These are phyloP conservation scores for Rhizopogon sp. DNA, from an alignment of 768 basidiomycete species.

Conservation along the genomic window DNA sequence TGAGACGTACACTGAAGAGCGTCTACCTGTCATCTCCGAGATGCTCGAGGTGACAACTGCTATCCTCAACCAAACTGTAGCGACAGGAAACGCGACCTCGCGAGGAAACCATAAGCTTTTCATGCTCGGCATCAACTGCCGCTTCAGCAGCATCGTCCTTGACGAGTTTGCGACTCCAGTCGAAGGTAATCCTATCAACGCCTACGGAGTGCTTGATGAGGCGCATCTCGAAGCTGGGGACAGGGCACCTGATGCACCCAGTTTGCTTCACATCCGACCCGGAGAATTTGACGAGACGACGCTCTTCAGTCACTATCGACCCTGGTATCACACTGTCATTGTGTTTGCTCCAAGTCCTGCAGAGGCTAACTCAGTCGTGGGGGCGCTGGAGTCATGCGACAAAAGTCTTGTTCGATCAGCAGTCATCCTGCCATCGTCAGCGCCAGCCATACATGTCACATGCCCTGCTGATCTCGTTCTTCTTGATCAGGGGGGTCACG, in stretches of 20 bases:
- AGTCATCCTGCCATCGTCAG: constrained; percentile 10
- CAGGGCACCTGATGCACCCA: constrained; percentile 39
- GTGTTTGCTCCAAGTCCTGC: constrained; percentile 16
- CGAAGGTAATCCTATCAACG: not conserved
- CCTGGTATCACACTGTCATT: constrained; percentile 23
- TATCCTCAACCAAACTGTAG: constrained; percentile 24
- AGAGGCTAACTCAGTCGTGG: constrained; percentile 5
- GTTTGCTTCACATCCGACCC: constrained; percentile 16
- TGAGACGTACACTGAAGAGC: constrained; percentile 20
- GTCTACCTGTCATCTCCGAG: constrained; percentile 16
- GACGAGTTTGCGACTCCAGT: constrained; percentile 26
- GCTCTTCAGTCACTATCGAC: constrained; percentile 21
- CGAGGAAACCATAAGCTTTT: constrained; percentile 23
- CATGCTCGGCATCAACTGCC: constrained; percentile 31
- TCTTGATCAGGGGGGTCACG: constrained; percentile 33
- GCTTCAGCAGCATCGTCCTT: constrained; percentile 29
- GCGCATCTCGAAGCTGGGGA: constrained; percentile 35
- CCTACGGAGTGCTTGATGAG: constrained; percentile 17
- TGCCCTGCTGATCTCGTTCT: constrained; percentile 21
- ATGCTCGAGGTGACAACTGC: not conserved
- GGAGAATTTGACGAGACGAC: constrained; percentile 6
- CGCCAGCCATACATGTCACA: not conserved
- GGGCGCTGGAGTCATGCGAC: constrained; percentile 2
- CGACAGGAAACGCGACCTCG: constrained; percentile 30
- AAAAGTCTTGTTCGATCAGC: constrained; percentile 2